phyloP scores from a whole-genome alignment of 306 rosid species.

The Trifolium fragiferum region DNA sequence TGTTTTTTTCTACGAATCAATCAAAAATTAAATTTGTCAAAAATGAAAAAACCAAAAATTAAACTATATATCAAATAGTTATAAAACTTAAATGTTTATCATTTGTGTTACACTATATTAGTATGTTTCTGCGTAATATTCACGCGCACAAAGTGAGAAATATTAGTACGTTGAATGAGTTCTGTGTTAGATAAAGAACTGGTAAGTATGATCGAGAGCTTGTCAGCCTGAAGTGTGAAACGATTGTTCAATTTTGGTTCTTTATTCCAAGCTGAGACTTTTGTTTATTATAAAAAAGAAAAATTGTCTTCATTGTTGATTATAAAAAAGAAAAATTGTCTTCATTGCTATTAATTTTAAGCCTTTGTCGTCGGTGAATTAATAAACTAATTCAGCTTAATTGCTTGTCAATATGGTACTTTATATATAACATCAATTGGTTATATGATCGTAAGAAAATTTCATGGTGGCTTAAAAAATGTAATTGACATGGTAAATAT shows the following conservation, averaged over 20 bases:
- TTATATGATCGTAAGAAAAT: background rate
- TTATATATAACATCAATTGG: background rate
- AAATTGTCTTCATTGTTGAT: background rate
- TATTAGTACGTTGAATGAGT: background rate
- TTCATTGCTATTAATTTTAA: background rate
- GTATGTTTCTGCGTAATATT: no score
- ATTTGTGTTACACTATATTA: no score
- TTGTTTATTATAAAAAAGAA: background rate
- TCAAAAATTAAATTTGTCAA: no score
- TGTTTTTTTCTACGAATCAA: no score
- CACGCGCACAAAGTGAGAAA: no score
- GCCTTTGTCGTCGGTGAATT: background rate
- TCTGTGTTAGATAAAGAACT: background rate
- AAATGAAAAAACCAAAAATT: no score
- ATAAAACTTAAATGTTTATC: no score
- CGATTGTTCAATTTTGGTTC: background rate
- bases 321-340: background rate
- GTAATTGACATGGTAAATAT: background rate
- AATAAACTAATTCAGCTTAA: background rate
- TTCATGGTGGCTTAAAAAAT: background rate
- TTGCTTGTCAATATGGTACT: background rate
- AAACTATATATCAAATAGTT: no score
- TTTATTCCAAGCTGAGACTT: background rate
- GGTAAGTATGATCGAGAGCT: background rate
- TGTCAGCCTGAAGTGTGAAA: background rate